Evolutionary conservation across 164 flowering plant genomes (phyloP), one percentile per base, ranked within the genome.

Genomic region (Echeveria elegans): DNA sequence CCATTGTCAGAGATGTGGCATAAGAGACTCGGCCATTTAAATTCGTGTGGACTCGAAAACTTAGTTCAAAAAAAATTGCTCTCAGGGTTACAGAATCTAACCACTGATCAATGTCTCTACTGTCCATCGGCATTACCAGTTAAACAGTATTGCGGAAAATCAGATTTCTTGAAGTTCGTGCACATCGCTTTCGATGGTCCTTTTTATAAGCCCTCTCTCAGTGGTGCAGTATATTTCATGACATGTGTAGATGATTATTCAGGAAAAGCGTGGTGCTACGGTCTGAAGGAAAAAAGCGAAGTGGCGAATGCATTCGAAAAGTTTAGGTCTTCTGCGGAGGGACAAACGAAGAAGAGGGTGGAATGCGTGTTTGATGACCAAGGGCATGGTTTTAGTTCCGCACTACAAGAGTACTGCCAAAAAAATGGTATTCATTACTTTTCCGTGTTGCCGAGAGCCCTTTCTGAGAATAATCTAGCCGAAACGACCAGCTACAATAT

Each of bases 321-420:
- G 40, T 62, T 62, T 32, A 62, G 26, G 10, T 32, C 26, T 62
- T 4, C 2, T 18, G 65, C 41, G 2, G 65, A 62, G 65, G 24
- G 28, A 24, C 2, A 32, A 0, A 62, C 23, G 7, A 41, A 41
- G 0, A 32, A 32, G 65, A 62, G 18, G 41, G 1, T 62, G 8
- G 32, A 62, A 12, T 62, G 65, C 41, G 40, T 62, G 41, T 36
- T 32, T 2, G 5, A 21, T 41, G 41, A 62, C 41, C 28, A 18
- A 32, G 65, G 65, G 10, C 2, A 12, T 14, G 24, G 5, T 0
- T 67, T 11, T 21, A 58, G 58, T 53, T n/a, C 31, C 41, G 10
- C 19, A 18, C 41, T 66, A 10, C 7, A 71, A 65, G 68, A 30
- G 43, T 53, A 31, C 26, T 62, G 65, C 41, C 15, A 2, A 10